These are phyloP conservation scores for Linnemannia elongata DNA, from an alignment of 192 early-diverging fungal species.

Conservation along the genomic window DNA sequence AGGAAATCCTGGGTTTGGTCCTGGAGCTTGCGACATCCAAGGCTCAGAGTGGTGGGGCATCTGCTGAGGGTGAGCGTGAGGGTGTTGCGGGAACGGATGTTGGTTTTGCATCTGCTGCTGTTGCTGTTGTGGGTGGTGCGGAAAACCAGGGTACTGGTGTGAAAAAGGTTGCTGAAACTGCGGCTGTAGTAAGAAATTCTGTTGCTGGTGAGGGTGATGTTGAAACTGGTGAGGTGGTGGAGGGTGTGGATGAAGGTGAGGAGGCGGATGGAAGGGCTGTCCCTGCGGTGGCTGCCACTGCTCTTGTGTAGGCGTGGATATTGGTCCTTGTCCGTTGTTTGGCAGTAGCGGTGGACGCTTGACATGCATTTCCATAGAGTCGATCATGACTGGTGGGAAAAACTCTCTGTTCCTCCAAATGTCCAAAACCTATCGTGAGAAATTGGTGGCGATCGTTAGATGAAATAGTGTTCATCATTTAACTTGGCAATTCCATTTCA, in stretches of 20 bases:
- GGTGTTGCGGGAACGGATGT: slow-evolving; percentile 8
- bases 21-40: neutral
- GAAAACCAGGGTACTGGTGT: neutral
- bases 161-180: neutral
- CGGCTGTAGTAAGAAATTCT: neutral
- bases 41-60: neutral
- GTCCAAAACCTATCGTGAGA: slow-evolving; percentile 44
- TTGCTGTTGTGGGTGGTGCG: neutral
- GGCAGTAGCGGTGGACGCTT: slow-evolving; percentile 26
- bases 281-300: neutral
- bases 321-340: neutral
- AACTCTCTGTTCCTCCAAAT: slow-evolving; percentile 57
- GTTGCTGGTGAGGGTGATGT: slow-evolving; percentile 5
- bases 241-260: neutral
- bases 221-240: slow-evolving; percentile 4
- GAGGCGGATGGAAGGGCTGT: slow-evolving; percentile 7
- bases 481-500: neutral
- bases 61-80: slow-evolving; percentile 8
- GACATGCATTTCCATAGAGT: slow-evolving; percentile 50
- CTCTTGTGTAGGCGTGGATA: neutral
- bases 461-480: neutral
- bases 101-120: neutral
- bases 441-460: neutral
- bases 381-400: slow-evolving; percentile 39
- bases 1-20: neutral